Evolutionary conservation across 2,329 filamentous ascomycete species (phyloP), one percentile per base, ranked within the genome.

Genomic region (Talaromyces sp.): DNA sequence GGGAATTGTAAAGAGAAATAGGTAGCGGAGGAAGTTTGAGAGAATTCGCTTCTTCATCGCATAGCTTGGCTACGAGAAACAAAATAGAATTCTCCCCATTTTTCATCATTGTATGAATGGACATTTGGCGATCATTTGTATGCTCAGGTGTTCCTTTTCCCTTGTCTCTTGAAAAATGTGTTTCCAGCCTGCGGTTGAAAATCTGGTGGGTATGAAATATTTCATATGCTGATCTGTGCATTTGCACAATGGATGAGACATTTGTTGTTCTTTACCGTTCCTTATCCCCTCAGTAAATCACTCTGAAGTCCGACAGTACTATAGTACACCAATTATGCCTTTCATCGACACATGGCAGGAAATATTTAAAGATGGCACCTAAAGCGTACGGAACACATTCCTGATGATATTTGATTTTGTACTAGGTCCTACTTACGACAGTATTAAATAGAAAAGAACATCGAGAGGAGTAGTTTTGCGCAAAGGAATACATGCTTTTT

Each of bases 31-130:
- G 48, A 55, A 40, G 35, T 42, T 60, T 44, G 37, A 35, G 44
- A 25, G 28, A 9, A 33, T 33, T 39, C 48, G 12, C 37, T 42
- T 61, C 59, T 61, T 55, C 35, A 57, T 57, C 59, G 48, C 59
- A 61, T 42, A 37, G 48, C 59, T 46, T 55, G 48, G 50, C 35
- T 37, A 54, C 48, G 50, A 61, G 48, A 39, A 48, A 52, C 23
- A 50, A 61, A 61, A 42, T 61, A 61, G 50, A 61, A 61, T 61
- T 61, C 50, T 44, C 58, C 58, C 48, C 46, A n/a, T 50, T 52
- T 59, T 50, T 60, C 59, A 54, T 60, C 58, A 54, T 60, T 59
- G 44, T 35, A 61, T 54, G 48, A 55, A 55, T 61, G 59, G 59
- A 55, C 35, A 44, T 42, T 54, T 31, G 28, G 46, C 39, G 25